A percentile compares a stretch with the other conserved stretches of the same genome.
phyloP scores from a whole-genome alignment of 116 monocot genomes.

The Trichopus zeylanicus region DNA sequence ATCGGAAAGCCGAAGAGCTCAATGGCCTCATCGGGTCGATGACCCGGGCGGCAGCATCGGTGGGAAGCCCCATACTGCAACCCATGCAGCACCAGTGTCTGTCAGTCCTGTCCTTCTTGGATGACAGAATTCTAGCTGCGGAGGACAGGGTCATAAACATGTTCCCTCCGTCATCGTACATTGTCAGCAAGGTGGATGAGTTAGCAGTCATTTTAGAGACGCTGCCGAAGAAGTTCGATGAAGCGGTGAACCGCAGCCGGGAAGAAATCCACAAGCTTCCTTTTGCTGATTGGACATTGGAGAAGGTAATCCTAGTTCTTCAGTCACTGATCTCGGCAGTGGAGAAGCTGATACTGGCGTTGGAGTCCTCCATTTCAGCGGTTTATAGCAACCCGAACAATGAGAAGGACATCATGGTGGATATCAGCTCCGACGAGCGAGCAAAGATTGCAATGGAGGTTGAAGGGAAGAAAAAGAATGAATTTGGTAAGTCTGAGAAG shows the following conservation, averaged over 20 bases:
- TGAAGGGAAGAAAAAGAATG: too few species aligned
- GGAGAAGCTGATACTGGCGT: not conserved
- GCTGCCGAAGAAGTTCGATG: slow-evolving; percentile 17
- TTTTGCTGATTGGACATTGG: not conserved
- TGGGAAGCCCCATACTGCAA: slow-evolving; percentile 12
- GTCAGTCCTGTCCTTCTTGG: slow-evolving; percentile 19
- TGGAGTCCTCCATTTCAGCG: not conserved
- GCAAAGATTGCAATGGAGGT: too few species aligned
- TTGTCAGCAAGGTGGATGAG: slow-evolving; percentile 23
- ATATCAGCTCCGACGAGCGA: slow-evolving; percentile 10
- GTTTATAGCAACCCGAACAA: not conserved
- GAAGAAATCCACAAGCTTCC: not conserved
- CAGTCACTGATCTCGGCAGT: not conserved
- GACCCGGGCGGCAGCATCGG: slow-evolving; percentile 6
- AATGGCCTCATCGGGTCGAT: slow-evolving; percentile 15
- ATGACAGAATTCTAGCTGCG: slow-evolving; percentile 10
- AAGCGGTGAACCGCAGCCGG: slow-evolving; percentile 5
- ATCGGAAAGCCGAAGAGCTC: slow-evolving; percentile 12
- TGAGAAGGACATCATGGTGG: slow-evolving; percentile 9
- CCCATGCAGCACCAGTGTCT: slow-evolving; percentile 16
- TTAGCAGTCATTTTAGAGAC: slow-evolving; percentile 18
- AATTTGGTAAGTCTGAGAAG: too few species aligned
- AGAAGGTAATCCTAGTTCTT: not conserved
- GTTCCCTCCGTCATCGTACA: slow-evolving; percentile 12
- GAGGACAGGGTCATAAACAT: slow-evolving; percentile 13